A percentile compares a stretch with the other conserved stretches of the same genome.
Evolutionary conservation across 2,329 filamentous ascomycete genomes (phyloP).

Genomic region (Cercospora beticola): DNA sequence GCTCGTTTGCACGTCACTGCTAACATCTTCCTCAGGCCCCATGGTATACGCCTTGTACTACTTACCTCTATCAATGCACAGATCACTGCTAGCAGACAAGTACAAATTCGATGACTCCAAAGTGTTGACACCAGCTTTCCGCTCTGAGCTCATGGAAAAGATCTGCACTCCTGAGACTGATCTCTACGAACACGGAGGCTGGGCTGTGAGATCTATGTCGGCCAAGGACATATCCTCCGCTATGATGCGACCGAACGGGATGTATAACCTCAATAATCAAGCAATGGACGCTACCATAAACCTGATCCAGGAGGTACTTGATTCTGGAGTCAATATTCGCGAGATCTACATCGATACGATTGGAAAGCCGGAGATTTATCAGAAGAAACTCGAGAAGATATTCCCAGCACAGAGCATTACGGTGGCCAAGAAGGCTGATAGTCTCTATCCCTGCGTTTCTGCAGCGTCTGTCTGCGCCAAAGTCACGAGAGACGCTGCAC

Average conservation of each 20-base stretch:
- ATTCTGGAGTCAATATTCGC: constrained; percentile 73
- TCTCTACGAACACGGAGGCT: constrained; percentile 68
- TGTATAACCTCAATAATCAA: constrained; percentile 93
- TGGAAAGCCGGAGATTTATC: constrained; percentile 77
- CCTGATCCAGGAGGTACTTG: constrained; percentile 75
- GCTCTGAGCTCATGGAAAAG: constrained; percentile 67
- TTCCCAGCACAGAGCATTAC: constrained; percentile 67
- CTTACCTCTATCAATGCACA: constrained; percentile 61
- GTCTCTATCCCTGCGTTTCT: constrained; percentile 86
- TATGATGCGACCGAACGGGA: constrained; percentile 65
- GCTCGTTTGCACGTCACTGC: constrained; percentile 18
- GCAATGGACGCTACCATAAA: constrained; percentile 88
- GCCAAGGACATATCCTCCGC: constrained; percentile 77
- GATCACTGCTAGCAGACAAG: constrained; percentile 70
- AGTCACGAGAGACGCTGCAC: constrained; percentile 85
- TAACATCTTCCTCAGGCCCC: constrained; percentile 46
- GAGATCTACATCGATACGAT: constrained; percentile 97
- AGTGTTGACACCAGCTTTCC: constrained; percentile 77
- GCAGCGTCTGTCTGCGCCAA: constrained; percentile 95
- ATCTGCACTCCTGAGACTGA: constrained; percentile 67
- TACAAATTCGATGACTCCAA: constrained; percentile 96
- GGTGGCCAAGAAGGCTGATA: constrained; percentile 75
- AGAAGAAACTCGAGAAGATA: constrained; percentile 76
- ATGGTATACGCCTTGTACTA: constrained; percentile 74
- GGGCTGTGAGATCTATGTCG: constrained; percentile 78